phyloP scores from a whole-genome alignment of 2,329 filamentous ascomycete genomes.

The Beauveria sp. region DNA sequence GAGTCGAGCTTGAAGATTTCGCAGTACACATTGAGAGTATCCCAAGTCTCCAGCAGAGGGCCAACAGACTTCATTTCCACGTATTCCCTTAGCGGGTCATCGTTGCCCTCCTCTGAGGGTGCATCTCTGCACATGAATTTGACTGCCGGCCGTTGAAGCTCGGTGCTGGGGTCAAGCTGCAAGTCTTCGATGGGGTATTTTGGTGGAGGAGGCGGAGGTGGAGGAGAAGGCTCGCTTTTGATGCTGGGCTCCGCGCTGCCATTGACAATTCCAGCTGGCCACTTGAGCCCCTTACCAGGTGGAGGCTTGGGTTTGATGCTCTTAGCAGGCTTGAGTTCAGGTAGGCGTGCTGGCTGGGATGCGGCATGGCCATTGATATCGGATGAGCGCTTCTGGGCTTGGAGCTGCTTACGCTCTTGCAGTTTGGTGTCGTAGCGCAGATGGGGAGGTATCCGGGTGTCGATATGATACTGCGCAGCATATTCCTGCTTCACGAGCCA shows the following conservation, averaged over 20 bases:
- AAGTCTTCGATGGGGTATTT: constrained; percentile 97
- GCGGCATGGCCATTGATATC: constrained; percentile 34
- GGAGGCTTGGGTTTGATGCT: neutral
- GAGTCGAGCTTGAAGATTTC: constrained; percentile 91
- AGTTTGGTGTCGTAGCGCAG: constrained; percentile 74
- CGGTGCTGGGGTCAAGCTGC: constrained; percentile 64
- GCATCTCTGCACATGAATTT: constrained; percentile 68
- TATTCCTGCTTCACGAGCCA: constrained; percentile 90
- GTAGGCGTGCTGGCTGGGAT: constrained; percentile 46
- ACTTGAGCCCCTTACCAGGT: constrained; percentile 61
- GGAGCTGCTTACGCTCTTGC: constrained; percentile 65
- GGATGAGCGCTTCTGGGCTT: constrained; percentile 55
- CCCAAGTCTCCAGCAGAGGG: constrained; percentile 82
- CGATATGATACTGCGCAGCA: constrained; percentile 76
- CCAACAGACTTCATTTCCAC: constrained; percentile 83
- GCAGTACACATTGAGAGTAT: constrained; percentile 96
- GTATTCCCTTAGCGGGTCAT: constrained; percentile 27
- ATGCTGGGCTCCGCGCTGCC: constrained; percentile 26
- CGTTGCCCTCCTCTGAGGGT: constrained; percentile 39
- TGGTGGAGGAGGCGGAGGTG: constrained; percentile 56
- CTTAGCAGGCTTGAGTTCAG: constrained; percentile 58
- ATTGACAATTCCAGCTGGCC: constrained; percentile 24
- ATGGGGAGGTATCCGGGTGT: constrained; percentile 76
- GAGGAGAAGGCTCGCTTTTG: constrained; percentile 30
- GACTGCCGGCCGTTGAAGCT: constrained; percentile 61